Evolutionary conservation across 2,329 filamentous ascomycete species (phyloP).

Genomic region (Colletotrichum theobromicola): DNA sequence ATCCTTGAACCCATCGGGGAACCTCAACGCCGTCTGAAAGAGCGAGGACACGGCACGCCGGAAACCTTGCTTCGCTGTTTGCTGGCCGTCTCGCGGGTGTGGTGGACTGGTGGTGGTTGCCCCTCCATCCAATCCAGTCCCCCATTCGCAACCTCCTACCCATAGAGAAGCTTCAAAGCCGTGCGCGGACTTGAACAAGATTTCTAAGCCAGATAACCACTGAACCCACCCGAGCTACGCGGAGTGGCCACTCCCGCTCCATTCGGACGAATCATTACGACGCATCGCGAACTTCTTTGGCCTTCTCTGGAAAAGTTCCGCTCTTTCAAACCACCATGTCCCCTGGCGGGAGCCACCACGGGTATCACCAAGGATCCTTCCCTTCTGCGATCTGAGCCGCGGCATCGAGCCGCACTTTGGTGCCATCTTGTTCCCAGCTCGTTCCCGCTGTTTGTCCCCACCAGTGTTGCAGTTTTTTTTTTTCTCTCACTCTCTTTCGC

Average conservation of each 20-base stretch:
- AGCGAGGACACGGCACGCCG: not conserved
- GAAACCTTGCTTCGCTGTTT: not conserved
- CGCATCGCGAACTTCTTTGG: not conserved
- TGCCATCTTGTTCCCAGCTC: not conserved
- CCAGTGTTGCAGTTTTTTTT: conserved; percentile 1
- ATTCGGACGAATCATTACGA: conserved; percentile 6
- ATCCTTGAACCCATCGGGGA: not conserved
- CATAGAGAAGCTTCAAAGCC: not conserved
- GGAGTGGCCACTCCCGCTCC: not conserved
- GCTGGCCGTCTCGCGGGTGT: not conserved
- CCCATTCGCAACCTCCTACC: not conserved
- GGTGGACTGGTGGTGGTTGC: too few relatives aligned
- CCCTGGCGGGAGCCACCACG: not conserved
- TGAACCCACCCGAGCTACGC: not conserved
- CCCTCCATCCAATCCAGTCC: not conserved
- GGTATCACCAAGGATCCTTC: not conserved
- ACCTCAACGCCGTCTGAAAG: conserved; percentile 3
- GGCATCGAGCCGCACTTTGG: conserved; percentile 15
- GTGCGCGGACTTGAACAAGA: not conserved
- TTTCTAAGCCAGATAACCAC: conserved; percentile 11
- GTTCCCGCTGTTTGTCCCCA: conserved; percentile 18
- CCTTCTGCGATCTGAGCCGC: conserved; percentile 1
- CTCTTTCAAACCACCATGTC: not conserved
- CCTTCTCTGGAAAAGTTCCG: conserved; percentile 15
- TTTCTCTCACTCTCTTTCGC: not conserved